Conservation (phyloP, 2,329 filamentous ascomycete genomes). For the Truncatella angustata region DNA sequence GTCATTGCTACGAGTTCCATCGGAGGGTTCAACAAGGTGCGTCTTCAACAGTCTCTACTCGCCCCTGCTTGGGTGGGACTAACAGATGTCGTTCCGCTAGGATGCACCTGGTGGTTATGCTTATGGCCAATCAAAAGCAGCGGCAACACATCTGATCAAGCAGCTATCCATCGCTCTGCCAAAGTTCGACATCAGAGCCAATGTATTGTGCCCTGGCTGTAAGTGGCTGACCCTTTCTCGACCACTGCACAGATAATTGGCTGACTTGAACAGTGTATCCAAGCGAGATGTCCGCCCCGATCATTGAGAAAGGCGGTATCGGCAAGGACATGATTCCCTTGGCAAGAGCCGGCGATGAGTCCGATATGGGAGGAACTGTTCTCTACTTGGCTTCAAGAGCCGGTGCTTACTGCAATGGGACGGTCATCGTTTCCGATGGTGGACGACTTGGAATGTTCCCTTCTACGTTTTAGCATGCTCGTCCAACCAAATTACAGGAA, state of each 20-base stretch:
- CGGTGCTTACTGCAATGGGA: conserved; percentile 66
- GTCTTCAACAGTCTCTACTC: conserved; percentile 30
- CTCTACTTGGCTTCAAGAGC: conserved; percentile 64
- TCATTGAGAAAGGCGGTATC: conserved; percentile 40
- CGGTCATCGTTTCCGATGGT: conserved; percentile 61
- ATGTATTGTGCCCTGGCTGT: conserved; percentile 48
- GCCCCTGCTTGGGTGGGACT: too few species aligned
- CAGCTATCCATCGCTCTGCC: conserved; percentile 66
- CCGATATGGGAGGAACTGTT: conserved; percentile 64
- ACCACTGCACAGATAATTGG: neutral
- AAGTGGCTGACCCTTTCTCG: conserved; percentile 24
- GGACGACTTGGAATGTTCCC: conserved; percentile 58
- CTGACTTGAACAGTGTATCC: conserved; percentile 47
- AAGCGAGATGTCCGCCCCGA: conserved; percentile 56
- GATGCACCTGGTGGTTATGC: conserved; percentile 65
- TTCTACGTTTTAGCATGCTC: conserved; percentile 49
- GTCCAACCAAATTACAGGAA: too few species aligned
- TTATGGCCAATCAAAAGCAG: conserved; percentile 77
- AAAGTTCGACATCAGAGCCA: conserved; percentile 57
- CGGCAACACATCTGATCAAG: conserved; percentile 70
- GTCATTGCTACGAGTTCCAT: conserved; percentile 74
- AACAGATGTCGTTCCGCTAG: too few species aligned
- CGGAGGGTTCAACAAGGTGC: conserved; percentile 68
- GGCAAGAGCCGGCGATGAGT: conserved; percentile 56
- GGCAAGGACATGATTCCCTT: conserved; percentile 50